phyloP scores from a whole-genome alignment of 2,329 filamentous ascomycete genomes.

The Zymoseptoria passerinii region DNA sequence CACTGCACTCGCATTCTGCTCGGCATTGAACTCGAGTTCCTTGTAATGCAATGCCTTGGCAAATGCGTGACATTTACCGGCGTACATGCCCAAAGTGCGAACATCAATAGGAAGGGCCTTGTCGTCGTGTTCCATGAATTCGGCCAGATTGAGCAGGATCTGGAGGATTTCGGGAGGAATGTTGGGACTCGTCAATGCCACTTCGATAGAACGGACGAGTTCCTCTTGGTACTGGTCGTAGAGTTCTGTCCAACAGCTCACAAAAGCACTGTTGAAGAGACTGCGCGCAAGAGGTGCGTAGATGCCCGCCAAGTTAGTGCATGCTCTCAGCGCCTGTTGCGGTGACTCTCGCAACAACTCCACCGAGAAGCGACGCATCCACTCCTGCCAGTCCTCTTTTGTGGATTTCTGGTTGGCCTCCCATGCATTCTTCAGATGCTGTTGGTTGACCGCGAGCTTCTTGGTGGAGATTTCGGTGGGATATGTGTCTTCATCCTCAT shows the following conservation, averaged over 20 bases:
- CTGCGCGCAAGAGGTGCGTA: constrained; percentile 88
- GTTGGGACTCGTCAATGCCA: constrained; percentile 86
- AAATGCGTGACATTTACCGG: constrained; percentile 93
- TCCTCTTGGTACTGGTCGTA: constrained; percentile 98
- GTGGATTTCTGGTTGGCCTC: constrained; percentile 95
- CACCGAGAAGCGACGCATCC: constrained; percentile 93
- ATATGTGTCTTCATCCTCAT: constrained; percentile 65
- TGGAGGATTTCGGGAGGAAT: constrained; percentile 94
- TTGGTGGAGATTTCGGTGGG: constrained; percentile 81
- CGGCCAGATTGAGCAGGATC: constrained; percentile 86
- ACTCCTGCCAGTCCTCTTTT: constrained; percentile 98
- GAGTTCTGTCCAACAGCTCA: constrained; percentile 96
- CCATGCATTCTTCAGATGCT: constrained; percentile 95
- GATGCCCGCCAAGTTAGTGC: constrained; percentile 80
- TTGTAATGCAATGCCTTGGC: constrained; percentile 99
- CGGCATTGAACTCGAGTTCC: constrained; percentile 94
- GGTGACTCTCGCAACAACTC: constrained; percentile 92
- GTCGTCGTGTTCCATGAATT: constrained; percentile 99
- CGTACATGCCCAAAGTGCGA: constrained; percentile 83
- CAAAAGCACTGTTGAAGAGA: constrained; percentile 97
- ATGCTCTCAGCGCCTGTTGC: constrained; percentile 88
- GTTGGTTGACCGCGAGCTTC: constrained; percentile 94
- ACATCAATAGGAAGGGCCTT: constrained; percentile 98
- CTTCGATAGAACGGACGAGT: constrained; percentile 89
- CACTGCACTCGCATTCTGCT: constrained; percentile 90